Conservation (phyloP, 768 basidiomycete genomes). For the Tulasnella sp. region DNA sequence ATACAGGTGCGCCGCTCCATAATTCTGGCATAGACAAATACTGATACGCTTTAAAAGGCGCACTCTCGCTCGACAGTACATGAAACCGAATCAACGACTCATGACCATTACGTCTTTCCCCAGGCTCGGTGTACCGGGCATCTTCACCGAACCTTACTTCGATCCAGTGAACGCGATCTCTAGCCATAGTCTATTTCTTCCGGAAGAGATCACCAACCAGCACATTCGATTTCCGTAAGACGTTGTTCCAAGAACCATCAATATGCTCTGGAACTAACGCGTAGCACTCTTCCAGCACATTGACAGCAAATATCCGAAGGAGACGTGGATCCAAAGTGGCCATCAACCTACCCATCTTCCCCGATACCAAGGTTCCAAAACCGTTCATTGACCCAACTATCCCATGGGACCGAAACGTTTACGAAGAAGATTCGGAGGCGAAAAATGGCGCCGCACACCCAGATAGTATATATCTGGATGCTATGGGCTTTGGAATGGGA, state of each 20-base stretch:
- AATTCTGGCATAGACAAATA: neutral
- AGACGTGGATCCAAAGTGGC: slow-evolving; percentile 88
- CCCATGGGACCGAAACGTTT: slow-evolving; percentile 73
- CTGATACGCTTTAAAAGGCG: slow-evolving; percentile 41
- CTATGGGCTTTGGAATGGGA: slow-evolving; percentile 99
- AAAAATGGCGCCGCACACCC: slow-evolving; percentile 77
- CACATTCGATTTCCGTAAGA: slow-evolving; percentile 97
- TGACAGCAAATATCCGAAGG: slow-evolving; percentile 92
- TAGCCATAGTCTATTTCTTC: slow-evolving; percentile 88
- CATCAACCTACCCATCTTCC: slow-evolving; percentile 88
- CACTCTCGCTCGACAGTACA: slow-evolving; percentile 67
- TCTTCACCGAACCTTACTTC: slow-evolving; percentile 86
- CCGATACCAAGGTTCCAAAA: slow-evolving; percentile 75
- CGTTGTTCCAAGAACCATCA: slow-evolving; percentile 15
- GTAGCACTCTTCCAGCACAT: slow-evolving; percentile 46
- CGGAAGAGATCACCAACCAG: slow-evolving; percentile 92
- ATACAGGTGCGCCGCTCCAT: slow-evolving; percentile 49
- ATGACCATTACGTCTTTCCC: slow-evolving; percentile 95
- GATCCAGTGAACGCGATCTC: slow-evolving; percentile 66
- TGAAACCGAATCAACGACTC: slow-evolving; percentile 79
- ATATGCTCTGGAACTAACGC: slow-evolving; percentile 8
- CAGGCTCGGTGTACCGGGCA: slow-evolving; percentile 74
- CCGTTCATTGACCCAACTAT: slow-evolving; percentile 92
- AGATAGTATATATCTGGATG: slow-evolving; percentile 95
- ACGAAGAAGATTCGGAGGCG: slow-evolving; percentile 81